Base-by-base conservation (phyloP, 2,329 filamentous ascomycete genomes). In the Rutstroemia sp. region DNA sequence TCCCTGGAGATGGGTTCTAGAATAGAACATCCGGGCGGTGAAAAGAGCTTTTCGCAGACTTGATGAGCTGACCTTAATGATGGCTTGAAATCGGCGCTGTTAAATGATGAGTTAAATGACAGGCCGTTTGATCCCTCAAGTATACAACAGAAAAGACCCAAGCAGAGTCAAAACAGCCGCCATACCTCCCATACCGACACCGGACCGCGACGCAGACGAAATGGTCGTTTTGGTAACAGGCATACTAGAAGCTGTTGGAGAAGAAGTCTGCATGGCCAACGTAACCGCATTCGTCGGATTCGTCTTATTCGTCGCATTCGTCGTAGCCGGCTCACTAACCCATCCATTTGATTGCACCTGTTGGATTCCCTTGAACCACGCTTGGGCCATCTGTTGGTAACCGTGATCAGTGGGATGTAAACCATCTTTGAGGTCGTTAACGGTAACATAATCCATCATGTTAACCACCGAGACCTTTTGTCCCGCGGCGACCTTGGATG, bases 341-440 rank as follows among this genome's bases (percentile, higher is more conserved):
- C 50, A 58, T 23, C 58, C 58, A 9, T 41, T 48, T 3, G 12
- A 14, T 23, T 46, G 50, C 0, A 53, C 57, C 6, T 59, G 12
- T 8, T 50, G n/a, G 34, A 62, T 59, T 12, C 47, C 53, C 8
- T 37, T 45, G 19, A 53, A 54, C 60, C 58, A 64, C 6, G 42
- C 54, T 19, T 51, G 39, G 0, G 60, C 63, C 56, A 64, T 62
- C 27, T 55, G 44, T 16, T 49, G 23, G 54, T 64, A 65, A 2
- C 63, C 63, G 5, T 45, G n/a, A 44, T 62, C 61, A 17, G 44
- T 60, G 2, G 63, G 63, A 54, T 65, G 63, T 14, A 61, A 39
- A 19, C 58, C 60, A 54, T 63, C 61, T 7, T 42, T 19, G 7
- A 60, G 39, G 4, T 59, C 55, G 10, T 39, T 23, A 1, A 54